Evolutionary conservation across 495 filamentous ascomycete species (phyloP), one percentile per base, ranked within the genome.

Genomic region (Penicillium antarcticum): DNA sequence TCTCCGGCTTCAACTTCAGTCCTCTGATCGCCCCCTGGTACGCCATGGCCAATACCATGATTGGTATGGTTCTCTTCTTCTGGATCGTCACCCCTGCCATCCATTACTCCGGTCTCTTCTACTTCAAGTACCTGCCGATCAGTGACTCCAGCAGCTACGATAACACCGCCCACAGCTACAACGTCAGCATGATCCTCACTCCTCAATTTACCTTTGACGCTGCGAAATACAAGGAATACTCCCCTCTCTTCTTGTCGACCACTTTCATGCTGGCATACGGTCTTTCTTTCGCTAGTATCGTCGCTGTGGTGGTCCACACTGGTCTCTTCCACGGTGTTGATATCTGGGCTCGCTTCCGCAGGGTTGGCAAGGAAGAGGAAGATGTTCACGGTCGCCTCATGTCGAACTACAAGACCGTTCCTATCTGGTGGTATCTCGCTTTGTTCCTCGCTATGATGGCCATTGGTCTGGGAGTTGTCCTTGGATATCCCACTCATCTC

Each of bases 1-100:
- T 88, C 49, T 78, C 81, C 1, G 83, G 78, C 8, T 90, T 85
- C 63, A 78, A 83, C 48, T 74, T 75, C 45, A 85, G 82, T 24
- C 86, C 86, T 3, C 71, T 90, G 32, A 84, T 89, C 45, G 75
- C 85, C 6, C 85, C 86, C 2, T 86, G 85, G 72, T 80, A 87
- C 58, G 82, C 82, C 31, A 78, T 85, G 19, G 67, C 69, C 23
- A 86, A 84, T 42, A 82, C 79, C 0, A 35, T 85, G 39, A 69
- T 85, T 32, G 80, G 80, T 8, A 64, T 84, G 57, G 54, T 83
- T 0, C 37, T 76, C 19, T 83, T 77, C 48, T 79, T 77, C 48
- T 75, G 75, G 59, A 72, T 86, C 37, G 65, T 76, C 11, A 75
- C 75, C 6, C 52, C 76, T 1, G 80, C 69, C 4, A 64, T 87